Evolutionary conservation across 2,329 filamentous ascomycete genomes (phyloP), one percentile per base, ranked within the genome.

Genomic region (Hypoxylon sp.): DNA sequence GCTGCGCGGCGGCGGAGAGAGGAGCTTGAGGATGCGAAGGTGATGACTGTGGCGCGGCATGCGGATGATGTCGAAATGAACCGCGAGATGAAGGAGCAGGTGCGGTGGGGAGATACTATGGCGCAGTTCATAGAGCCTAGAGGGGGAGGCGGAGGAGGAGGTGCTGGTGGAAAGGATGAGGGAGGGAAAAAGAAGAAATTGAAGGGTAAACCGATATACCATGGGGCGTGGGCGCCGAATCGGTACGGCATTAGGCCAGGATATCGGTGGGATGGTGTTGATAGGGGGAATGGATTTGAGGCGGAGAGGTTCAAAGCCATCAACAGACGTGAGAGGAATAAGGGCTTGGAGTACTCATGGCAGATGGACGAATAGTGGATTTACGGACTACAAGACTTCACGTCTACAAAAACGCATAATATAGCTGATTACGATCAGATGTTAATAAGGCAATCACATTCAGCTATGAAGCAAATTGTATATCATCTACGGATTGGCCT

Each of bases 211-310:
- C 93, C 91, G 3, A 78, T 92, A 3, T 99, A 98, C 78, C 83
- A 89, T 66, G 96, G 95, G 0, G 86, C 90, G 0, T 92, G 91
- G 61, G 87, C 92, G 75, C 96, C 96, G 48, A 99, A 99, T 84
- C 87, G 96, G 19, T 98, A 98, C 81, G 93, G 93, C 0, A 98
- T 99, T 68, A 86, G 91, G 67, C 96, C 96, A 0, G 97, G 96
- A 0, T 93, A 97, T 82, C 85, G 93, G 71, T 99, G 96, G 96
- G 96, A 99, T 83, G 96, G 97, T 5, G 96, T 99, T 17, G 96
- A 99, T 83, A 86, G 96, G 71, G 86, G 93, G 19, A 99, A 93
- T 81, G 95, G 95, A 0, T 98, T 98, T 78, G 96, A 99, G 82
- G 91, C 89, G 68, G 91, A 98, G 77, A 92, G 94, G 82, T 98